Evolutionary conservation across 306 rosid species (phyloP).

Genomic region (Cucurbita moschata): DNA sequence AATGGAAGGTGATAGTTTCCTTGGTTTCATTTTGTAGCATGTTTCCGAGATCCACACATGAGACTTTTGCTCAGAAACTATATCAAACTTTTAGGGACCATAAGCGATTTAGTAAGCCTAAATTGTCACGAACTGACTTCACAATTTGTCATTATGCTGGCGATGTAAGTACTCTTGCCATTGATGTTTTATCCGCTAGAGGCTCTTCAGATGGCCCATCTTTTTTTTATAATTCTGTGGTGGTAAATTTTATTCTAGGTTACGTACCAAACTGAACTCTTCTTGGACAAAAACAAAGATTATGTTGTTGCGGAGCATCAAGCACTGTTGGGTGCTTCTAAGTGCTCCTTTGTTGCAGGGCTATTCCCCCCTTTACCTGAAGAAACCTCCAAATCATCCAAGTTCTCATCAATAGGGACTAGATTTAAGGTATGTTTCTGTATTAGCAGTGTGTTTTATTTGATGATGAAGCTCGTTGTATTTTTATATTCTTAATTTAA

Average conservation of each 20-base stretch:
- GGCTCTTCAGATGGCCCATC: not conserved
- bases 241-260: slow-evolving; percentile 40
- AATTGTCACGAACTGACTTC: slow-evolving; percentile 74
- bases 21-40: slow-evolving; percentile 53
- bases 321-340: slow-evolving; percentile 62
- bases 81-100: slow-evolving; percentile 79
- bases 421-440: slow-evolving; percentile 58
- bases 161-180: slow-evolving; percentile 44
- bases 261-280: slow-evolving; percentile 81
- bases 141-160: slow-evolving; percentile 89
- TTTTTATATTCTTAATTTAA: slow-evolving; percentile 3
- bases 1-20: slow-evolving; percentile 16
- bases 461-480: not conserved
- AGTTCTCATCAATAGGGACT: slow-evolving; percentile 80
- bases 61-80: slow-evolving; percentile 77
- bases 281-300: slow-evolving; percentile 94
- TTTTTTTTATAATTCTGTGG: not conserved
- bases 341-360: slow-evolving; percentile 72
- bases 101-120: slow-evolving; percentile 94
- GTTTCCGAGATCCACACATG: slow-evolving; percentile 96
- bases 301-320: slow-evolving; percentile 93
- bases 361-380: slow-evolving; percentile 75
- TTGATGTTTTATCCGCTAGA: not conserved
- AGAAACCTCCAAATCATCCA: slow-evolving; percentile 77
- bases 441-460: not conserved